Base-by-base conservation (phyloP, 1,284 basidiomycete genomes). In the Coniferiporia sulphurascens region DNA sequence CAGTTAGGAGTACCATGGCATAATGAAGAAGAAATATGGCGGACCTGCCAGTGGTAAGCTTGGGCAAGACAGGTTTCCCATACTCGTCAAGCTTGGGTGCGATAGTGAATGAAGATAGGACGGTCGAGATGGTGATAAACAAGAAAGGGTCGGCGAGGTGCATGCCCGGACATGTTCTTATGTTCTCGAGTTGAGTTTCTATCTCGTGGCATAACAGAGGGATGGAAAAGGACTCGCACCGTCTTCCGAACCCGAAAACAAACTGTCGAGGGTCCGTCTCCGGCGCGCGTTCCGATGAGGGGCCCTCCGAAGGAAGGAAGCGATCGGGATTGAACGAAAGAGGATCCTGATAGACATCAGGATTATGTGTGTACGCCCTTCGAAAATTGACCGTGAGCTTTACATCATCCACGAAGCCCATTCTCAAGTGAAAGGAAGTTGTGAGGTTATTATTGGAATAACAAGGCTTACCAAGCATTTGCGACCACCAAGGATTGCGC, bases 311-410 rank as follows among this genome's bases (percentile, higher is more conserved):
- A 43, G 12, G 19, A 36, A 69, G 58, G 56, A 67, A 69, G 6
- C 70, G 60, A 1, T 67, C 67, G 1, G 71, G 71, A 19, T 67
- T 65, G 60, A 71, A 72, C 6, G 53, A 52, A 27, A 61, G 58
- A 1, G 70, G 66, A 10, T 65, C 60, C 8, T 64, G 64, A 58
- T 73, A 50, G 21, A 19, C 19, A 7, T 15, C 22, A 8, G 21
- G 27, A 19, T 56, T 46, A 13, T 56, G 55, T 35, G 55, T 56
- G 5, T 50, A 15, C 19, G 32, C 27, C 55, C 55, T 56, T 27
- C 27, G 27, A 27, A 5, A 27, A 27, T 27, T 5, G 27, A 27
- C 3, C 5, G 5, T 27, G 27, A 27, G 27, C 5, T 3, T 27
- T 27, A 3, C 27, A 27, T 5, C 27, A 5, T 3, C 27, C 27